phyloP scores from a whole-genome alignment of 345 rosid genomes.

The Acer campestre region DNA sequence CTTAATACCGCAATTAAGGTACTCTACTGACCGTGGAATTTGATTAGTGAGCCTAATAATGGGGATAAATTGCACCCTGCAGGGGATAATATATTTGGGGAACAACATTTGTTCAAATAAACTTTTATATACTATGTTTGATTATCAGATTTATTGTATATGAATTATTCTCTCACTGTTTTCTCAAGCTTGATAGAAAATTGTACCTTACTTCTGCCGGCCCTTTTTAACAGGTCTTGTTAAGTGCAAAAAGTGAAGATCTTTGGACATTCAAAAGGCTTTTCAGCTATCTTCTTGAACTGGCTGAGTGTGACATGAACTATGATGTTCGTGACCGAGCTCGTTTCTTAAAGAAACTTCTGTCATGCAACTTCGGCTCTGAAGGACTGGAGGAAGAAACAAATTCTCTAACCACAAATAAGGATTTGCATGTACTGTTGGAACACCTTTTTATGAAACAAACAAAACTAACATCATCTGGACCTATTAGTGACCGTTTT shows the following conservation, averaged over 20 bases:
- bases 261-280: constrained; percentile 48
- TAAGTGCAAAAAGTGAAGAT: constrained; percentile 53
- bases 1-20: constrained; percentile 81
- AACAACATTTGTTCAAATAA: background rate
- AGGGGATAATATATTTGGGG: background rate
- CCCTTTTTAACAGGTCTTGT: constrained; percentile 55
- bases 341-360: constrained; percentile 67
- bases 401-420: constrained; percentile 38
- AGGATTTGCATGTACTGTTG: constrained; percentile 43
- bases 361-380: constrained; percentile 40
- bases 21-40: constrained; percentile 3
- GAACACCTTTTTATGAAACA: constrained; percentile 64
- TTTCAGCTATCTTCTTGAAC: constrained; percentile 73
- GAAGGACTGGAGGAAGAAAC: constrained; percentile 42
- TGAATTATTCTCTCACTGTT: constrained; percentile 16
- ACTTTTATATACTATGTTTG: background rate
- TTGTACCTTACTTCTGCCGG: constrained; percentile 13
- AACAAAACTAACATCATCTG: constrained; percentile 41
- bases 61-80: background rate
- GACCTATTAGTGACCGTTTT: constrained; percentile 54
- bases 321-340: constrained; percentile 96
- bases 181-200: constrained; percentile 18
- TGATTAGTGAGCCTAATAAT: background rate
- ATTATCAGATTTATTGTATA: background rate
- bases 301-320: constrained; percentile 79